Evolutionary conservation across 768 basidiomycete genomes (phyloP), one percentile per base, ranked within the genome.

Genomic region (Leccinum longicurvipes): DNA sequence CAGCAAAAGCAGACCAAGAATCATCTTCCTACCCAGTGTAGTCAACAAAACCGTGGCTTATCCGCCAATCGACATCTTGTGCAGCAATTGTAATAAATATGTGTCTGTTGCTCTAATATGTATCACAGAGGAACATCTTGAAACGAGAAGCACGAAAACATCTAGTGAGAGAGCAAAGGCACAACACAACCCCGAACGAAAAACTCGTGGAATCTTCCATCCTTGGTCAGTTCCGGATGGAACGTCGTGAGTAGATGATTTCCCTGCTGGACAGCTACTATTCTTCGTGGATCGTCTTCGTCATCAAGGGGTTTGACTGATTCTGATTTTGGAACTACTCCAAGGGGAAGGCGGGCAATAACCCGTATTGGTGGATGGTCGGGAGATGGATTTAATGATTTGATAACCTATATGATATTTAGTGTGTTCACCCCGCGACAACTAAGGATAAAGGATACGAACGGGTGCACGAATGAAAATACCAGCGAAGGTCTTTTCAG

Each of bases 391-490:
- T 73, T 67, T 23, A 91, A 69, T 19, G 74, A 70, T 17, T 86
- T 72, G 3, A 93, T 77, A 34, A 92, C 88, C 90, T 92, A 64
- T 56, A 19, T 39, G 46, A 50, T 24, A 23, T 31, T 50, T 11
- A 8, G 39, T 14, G 11, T 14, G 19, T 25, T 21, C 15, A 7
- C 21, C n/a, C 21, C 32, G n/a, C 19, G 41, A 14, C 9, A 41
- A 21, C 19, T 25, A 23, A 7, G 32, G 2, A 2, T 17, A 32
- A 48, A 21, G 31, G 23, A 44, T 9, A 74, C 84, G 42, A 66
- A 87, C 91, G 1, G 95, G 95, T 47, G 95, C 95, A 42, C 95
- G 91, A 63, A 98, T 98, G 74, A 98, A 98, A 45, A 97, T 80
- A 0, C 90, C 91, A 19, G 79, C 82, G 67, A 93, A 95, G 0